Evolutionary conservation across 495 filamentous ascomycete species (phyloP), one percentile per base, ranked within the genome.

Genomic region (Tuber magnatum): DNA sequence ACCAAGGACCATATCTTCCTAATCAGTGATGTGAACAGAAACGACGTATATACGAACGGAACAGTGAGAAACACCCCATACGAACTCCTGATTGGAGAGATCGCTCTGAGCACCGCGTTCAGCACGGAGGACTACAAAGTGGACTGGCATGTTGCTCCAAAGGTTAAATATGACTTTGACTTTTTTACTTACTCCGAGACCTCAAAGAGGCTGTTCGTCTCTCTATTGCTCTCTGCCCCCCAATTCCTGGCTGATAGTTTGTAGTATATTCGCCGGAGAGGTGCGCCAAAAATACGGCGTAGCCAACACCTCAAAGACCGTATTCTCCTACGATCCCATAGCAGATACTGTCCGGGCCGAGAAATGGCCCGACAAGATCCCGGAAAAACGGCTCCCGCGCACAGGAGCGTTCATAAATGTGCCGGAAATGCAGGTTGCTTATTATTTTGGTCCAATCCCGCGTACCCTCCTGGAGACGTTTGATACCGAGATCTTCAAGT

Each of bases 61-160:
- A 68, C 24, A 41, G 7, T 20, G 61, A 69, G n/a, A 51, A 16
- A 22, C 20, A 48, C 35, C 35, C 3, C 43, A 70, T 18, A 70
- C 14, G 73, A 70, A 38, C 38, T 76, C 35, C 71, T 77, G 32
- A 32, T 77, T 32, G 75, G 75, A 20, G 32, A 32, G 10, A 71
- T 77, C 22, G 44, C 69, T 0, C 69, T 77, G 7, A 43, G 8
- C 1, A 77, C 24, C 28, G 68, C 75, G 8, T 75, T 77, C 40
- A 75, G 38, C 0, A 41, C 44, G 35, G 43, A 43, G 20, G 22
- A 56, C 6, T 77, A 75, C 65, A 68, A 71, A 35, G 14, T 74
- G 18, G 73, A 74, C 28, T 77, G 75, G 75, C 61, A 69, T 39
- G 42, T 48, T n/a, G 72, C 71, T 5, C 71, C 71, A 2, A 73